Evolutionary conservation across 495 filamentous ascomycete genomes (phyloP), one percentile per base, ranked within the genome.

Genomic region (Podospora comata): DNA sequence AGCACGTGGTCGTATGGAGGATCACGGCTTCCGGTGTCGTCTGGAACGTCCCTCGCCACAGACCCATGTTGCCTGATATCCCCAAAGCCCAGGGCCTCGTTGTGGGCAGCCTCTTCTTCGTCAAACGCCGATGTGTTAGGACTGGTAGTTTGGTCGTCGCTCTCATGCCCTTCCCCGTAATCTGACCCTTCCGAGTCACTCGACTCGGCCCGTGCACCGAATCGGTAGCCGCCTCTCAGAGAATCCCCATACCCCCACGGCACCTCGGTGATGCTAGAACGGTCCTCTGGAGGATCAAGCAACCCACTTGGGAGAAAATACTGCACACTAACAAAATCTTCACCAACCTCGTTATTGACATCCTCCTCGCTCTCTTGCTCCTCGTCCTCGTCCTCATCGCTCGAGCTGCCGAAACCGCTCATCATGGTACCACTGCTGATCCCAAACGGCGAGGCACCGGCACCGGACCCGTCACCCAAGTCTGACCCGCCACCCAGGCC

Each of bases 341-440:
- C 55, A 78, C 80, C 75, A 74, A 85, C 82, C 82, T 85, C 82
- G 59, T 79, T 83, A 67, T 81, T 81, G 44, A 85, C 81, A 70
- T 87, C 85, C 61, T 88, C 87, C 68, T 95, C 93, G 67, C 90
- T 92, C 62, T 94, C 90, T 73, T 94, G 93, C 64, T 93, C 91
- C 69, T 99, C 95, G 72, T 97, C 95, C 70, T 99, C 95, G 66
- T 98, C 95, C 72, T 97, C 95, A 70, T 96, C 93, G 73, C 93
- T 97, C 15, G 92, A 96, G 80, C 91, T 95, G 70, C 91, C 93
- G 78, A 98, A 99, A n/a, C 92, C 94, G 76, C 92, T 95, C 66
- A 93, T 84, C n/a, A 96, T 81, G 39, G 89, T 88, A 65, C 86
- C 87, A 54, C 86, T 84, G 70, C 87, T 87, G 64, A 87, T 85